These are phyloP conservation scores for Oenanthe javanica DNA, from an alignment of 140 eudicot genomes.

Conservation along the genomic window DNA sequence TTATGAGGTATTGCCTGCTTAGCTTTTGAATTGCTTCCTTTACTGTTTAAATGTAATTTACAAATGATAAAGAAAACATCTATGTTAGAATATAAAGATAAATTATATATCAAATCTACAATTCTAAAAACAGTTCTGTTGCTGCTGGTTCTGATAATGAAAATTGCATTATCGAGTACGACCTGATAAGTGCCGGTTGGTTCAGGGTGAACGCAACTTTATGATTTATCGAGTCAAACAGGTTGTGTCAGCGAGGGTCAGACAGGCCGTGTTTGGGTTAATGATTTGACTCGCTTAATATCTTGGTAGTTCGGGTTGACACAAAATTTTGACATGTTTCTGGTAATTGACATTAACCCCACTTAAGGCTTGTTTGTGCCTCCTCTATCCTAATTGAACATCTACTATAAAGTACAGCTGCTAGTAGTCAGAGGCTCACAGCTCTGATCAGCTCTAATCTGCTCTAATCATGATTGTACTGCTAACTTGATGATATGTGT, in stretches of 20 bases:
- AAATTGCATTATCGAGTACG: background rate
- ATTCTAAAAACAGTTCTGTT: background rate
- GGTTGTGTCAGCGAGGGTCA: too few species aligned
- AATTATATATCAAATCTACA: background rate
- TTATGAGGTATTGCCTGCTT: slow-evolving; percentile 63
- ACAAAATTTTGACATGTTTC: background rate
- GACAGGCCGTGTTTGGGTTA: too few species aligned
- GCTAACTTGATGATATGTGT: background rate
- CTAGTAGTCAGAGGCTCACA: background rate
- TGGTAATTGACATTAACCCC: background rate
- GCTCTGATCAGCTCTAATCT: too few species aligned
- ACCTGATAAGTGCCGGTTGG: too few species aligned
- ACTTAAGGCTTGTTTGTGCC: background rate
- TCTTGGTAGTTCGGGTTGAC: background rate
- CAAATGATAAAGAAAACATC: background rate
- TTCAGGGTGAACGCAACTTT: too few species aligned
- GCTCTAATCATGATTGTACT: background rate
- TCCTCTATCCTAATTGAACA: background rate
- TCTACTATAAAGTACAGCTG: background rate
- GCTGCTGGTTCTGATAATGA: background rate
- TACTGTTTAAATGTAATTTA: background rate
- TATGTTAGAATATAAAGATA: background rate
- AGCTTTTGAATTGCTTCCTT: slow-evolving; percentile 10
- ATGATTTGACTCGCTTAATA: too few species aligned
- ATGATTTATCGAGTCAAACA: too few species aligned